Percentiles rank a stretch among this genome's conserved stretches.
Conservation (phyloP, 2,329 filamentous ascomycete genomes). For the Aspergillus glaucus region DNA sequence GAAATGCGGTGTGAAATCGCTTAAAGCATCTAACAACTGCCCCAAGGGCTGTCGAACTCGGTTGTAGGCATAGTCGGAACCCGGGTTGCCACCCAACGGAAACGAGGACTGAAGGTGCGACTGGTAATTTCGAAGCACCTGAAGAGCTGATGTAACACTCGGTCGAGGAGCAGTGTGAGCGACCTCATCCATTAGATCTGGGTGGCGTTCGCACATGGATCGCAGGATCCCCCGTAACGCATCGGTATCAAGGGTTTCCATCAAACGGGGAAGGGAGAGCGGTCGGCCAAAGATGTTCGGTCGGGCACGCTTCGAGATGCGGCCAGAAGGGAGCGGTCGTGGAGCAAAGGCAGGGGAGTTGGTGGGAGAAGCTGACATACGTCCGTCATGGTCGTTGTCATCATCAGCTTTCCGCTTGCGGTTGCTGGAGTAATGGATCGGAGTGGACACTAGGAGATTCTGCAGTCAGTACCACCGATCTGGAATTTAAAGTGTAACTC, state of each 20-base stretch:
- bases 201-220: conserved; percentile 83
- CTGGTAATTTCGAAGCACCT: conserved; percentile 77
- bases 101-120: conserved; percentile 69
- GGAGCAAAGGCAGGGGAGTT: conserved; percentile 70
- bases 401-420: conserved; percentile 86
- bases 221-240: conserved; percentile 83
- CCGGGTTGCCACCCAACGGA: conserved; percentile 75
- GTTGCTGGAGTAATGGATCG: conserved; percentile 36
- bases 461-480: conserved; percentile 9
- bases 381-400: conserved; percentile 61
- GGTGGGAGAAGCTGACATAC: conserved; percentile 84
- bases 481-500: conserved; percentile 1
- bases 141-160: conserved; percentile 70
- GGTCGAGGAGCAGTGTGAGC: conserved; percentile 79
- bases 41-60: conserved; percentile 75
- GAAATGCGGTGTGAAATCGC: conserved; percentile 93
- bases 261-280: conserved; percentile 65
- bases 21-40: conserved; percentile 78
- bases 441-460: conserved; percentile 29
- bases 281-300: conserved; percentile 64
- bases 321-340: conserved; percentile 60
- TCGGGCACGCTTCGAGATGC: conserved; percentile 61
- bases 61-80: conserved; percentile 91
- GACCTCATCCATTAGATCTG: conserved; percentile 78
- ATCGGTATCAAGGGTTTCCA: conserved; percentile 84